Base-by-base conservation (phyloP, 179 eudicot species). In the Beta macrorhiza region DNA sequence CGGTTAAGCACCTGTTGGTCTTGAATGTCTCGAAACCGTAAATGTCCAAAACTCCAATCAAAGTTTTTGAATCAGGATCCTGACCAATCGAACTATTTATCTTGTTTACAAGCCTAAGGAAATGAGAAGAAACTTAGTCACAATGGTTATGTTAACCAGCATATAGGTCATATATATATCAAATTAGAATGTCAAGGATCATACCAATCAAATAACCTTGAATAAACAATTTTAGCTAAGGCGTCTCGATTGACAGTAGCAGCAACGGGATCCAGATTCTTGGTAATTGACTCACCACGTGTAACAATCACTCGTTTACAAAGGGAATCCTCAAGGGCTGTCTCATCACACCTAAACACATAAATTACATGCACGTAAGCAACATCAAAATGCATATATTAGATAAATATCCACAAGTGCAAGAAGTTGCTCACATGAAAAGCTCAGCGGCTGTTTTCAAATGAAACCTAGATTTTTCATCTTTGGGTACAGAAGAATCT, bases 1-100 rank as follows among this genome's bases (percentile, higher is more conserved):
- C 97, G 78, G 92, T 91, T 89, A 92, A 95, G 98, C 97, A 95
- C 98, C 98, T 95, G 98, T 95, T 95, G 89, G 95, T 93, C 97
- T 95, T 93, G 97, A 95, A 95, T 89, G 97, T 93, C 92, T 93
- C 97, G 63, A 95, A 95, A 80, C 98, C 98, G 87, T 95, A 95
- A 64, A 95, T 95, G 85, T 95, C 98, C 83, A 93, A 90, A 78
- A 95, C 92, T 81, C 98, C 98, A 64, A 93, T 93, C 70, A 92
- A 87, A 90, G 67, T 70, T 84, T 88, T 90, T 79, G 98, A 91
- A 84, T 88, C 81, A 72, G 94, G 92, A 88, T 95, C 97, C 89
- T 95, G 97, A 55, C 98, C 98, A 76, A 95, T 95, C n/a, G 97
- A 91, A 86, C 84, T 87, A 83, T 95, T 95, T 87, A 95, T 95